Evolutionary conservation across 169 alveolate genomes (phyloP).

Genomic region (Eimeria acervulina): DNA sequence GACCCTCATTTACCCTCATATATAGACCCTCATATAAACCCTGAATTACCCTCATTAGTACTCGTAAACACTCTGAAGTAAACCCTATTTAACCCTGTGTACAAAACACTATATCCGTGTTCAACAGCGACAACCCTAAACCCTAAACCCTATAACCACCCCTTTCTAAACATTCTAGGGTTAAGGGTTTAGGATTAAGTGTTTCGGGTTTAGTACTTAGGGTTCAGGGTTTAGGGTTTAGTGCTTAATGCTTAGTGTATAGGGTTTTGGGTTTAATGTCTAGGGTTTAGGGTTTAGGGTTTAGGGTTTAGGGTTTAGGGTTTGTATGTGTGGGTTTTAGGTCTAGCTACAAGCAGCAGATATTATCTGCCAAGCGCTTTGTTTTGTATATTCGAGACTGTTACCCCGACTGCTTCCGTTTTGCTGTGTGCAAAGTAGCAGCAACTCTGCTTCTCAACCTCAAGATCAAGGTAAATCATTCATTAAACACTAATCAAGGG

Average conservation of each 20-base stretch:
- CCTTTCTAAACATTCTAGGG: no score
- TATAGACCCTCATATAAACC: no score
- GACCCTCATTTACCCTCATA: no score
- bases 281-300: background rate
- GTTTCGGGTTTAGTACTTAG: background rate
- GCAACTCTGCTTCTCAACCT: constrained; percentile 73
- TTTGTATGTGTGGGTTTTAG: no score
- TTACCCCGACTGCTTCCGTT: constrained; percentile 74
- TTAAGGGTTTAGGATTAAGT: background rate
- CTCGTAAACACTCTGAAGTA: no score
- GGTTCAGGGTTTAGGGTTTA: background rate
- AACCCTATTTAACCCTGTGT: background rate
- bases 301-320: background rate
- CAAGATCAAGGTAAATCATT: constrained; percentile 24
- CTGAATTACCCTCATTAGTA: no score
- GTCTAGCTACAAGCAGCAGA: constrained; percentile 65
- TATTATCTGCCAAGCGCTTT: constrained; percentile 58
- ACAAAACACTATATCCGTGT: background rate
- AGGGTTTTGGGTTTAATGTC: no score
- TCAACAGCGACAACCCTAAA: no score
- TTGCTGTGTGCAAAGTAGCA: constrained; percentile 66
- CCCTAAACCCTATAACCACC: no score
- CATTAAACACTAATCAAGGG: background rate
- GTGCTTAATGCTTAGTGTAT: background rate
- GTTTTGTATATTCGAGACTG: constrained; percentile 72